phyloP scores from a whole-genome alignment of 2,329 filamentous ascomycete species.

The Tolypocladium endophyticum region DNA sequence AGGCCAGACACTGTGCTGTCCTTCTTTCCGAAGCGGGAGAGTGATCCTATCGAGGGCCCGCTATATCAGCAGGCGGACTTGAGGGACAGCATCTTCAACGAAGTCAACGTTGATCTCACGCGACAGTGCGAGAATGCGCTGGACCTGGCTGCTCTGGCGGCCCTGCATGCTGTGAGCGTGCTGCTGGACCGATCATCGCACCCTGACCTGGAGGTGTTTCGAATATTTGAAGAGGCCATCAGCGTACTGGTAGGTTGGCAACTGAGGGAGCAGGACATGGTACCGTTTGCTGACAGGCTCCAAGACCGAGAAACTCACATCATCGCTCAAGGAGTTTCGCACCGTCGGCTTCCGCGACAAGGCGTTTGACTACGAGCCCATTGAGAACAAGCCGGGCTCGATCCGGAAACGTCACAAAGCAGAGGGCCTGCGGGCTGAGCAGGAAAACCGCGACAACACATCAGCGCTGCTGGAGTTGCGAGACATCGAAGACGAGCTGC shows the following conservation, averaged over 20 bases:
- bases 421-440: constrained; percentile 35
- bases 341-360: constrained; percentile 43
- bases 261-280: no score
- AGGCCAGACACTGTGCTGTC: constrained; percentile 36
- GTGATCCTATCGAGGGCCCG: constrained; percentile 41
- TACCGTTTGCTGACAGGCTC: background rate
- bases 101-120: constrained; percentile 54
- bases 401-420: constrained; percentile 27
- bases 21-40: constrained; percentile 45
- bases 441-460: constrained; percentile 51
- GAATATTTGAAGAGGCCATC: constrained; percentile 57
- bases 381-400: constrained; percentile 27
- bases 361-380: constrained; percentile 25
- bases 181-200: constrained; percentile 49
- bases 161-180: constrained; percentile 51
- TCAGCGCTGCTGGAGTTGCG: constrained; percentile 52
- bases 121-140: constrained; percentile 50
- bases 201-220: constrained; percentile 51
- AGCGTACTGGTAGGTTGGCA: constrained; percentile 40
- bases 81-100: constrained; percentile 53
- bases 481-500: constrained; percentile 54
- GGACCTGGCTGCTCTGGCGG: constrained; percentile 52
- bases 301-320: constrained; percentile 52
- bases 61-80: constrained; percentile 51
- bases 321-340: constrained; percentile 51